Evolutionary conservation across 164 flowering plant genomes (phyloP).

Genomic region (Umbilicus rupestris): DNA sequence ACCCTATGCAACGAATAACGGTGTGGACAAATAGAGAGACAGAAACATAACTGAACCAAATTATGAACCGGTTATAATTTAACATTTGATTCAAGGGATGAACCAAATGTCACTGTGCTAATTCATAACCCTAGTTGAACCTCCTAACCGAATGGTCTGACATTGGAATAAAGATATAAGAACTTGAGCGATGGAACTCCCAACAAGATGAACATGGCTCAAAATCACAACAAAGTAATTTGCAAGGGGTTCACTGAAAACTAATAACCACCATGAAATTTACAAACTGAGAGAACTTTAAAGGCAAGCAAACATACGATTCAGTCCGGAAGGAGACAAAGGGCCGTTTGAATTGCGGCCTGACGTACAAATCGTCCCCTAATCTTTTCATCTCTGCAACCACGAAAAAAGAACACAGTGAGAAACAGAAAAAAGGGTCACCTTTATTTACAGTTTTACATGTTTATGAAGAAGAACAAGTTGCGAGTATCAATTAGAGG

Average conservation of each 20-base stretch:
- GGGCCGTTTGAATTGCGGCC: conserved; percentile 40
- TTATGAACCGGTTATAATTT: not conserved
- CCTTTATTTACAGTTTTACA: not conserved
- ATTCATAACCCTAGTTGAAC: not conserved
- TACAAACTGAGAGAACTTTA: not conserved
- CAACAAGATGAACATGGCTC: not conserved
- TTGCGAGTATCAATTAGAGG: no score
- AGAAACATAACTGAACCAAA: not conserved
- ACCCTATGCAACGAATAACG: not conserved
- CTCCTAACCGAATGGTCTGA: no score
- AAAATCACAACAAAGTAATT: not conserved
- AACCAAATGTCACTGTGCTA: not conserved
- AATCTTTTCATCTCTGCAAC: conserved; percentile 32
- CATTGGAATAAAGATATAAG: no score
- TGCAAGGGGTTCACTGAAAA: not conserved
- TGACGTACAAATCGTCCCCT: conserved; percentile 30
- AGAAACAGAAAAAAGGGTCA: not conserved
- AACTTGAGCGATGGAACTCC: not conserved
- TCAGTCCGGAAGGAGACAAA: conserved; percentile 39
- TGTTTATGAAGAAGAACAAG: not conserved
- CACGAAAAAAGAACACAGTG: not conserved
- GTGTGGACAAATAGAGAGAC: not conserved
- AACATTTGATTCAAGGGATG: not conserved
- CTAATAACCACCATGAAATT: not conserved
- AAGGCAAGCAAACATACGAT: conserved; percentile 26